Conservation (phyloP, 441 rosid species). For the Populus trichocarpa region DNA sequence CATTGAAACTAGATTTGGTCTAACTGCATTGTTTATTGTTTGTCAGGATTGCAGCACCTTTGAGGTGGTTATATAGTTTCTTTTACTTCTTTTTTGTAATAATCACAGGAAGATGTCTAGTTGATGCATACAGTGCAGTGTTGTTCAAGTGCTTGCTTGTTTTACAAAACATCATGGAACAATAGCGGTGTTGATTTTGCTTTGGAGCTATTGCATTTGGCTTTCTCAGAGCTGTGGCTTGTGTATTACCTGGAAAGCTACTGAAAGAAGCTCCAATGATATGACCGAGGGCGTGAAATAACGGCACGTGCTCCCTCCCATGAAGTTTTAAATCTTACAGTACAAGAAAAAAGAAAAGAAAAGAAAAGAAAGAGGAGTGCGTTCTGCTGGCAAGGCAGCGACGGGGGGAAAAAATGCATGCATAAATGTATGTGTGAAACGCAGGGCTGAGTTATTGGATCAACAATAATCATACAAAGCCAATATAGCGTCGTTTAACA, state of each 20-base stretch:
- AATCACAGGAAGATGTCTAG: not conserved
- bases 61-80: constrained; percentile 57
- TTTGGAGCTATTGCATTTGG: not conserved
- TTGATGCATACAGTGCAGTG: not conserved
- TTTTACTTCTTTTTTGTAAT: not conserved
- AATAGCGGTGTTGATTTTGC: too few relatives aligned
- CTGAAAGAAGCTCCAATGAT: too few relatives aligned
- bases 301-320: too few relatives aligned
- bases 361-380: not conserved
- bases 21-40: constrained; percentile 70
- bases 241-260: not conserved
- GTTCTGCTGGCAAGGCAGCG: not conserved
- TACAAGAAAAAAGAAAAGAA: not conserved
- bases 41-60: constrained; percentile 65
- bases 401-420: too few relatives aligned
- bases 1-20: constrained; percentile 43
- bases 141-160: not conserved
- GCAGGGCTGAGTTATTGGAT: constrained; percentile 21
- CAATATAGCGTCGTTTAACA: constrained; percentile 16
- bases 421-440: constrained; percentile 5
- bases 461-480: constrained; percentile 28
- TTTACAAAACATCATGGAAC: not conserved
- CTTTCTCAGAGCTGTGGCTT: too few relatives aligned
- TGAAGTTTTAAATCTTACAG: too few relatives aligned
- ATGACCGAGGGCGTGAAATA: too few relatives aligned